Evolutionary conservation across 495 filamentous ascomycete species (phyloP).

Genomic region (Patellaria atrata): DNA sequence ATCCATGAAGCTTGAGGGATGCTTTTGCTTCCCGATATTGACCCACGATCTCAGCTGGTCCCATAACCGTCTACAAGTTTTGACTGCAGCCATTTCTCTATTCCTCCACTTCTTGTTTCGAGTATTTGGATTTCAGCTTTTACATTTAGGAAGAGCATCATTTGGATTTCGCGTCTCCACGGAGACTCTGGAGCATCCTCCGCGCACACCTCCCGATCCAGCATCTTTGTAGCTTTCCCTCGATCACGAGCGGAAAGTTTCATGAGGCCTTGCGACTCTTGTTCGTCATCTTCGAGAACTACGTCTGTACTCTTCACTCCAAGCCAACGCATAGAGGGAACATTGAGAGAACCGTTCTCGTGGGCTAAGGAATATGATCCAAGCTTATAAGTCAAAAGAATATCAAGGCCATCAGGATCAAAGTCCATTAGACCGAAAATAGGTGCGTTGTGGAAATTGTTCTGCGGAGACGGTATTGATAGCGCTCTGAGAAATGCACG

Average conservation of each 20-base stretch:
- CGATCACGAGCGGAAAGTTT: slow-evolving; percentile 49
- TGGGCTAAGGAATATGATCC: slow-evolving; percentile 63
- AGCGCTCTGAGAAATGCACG: slow-evolving; percentile 47
- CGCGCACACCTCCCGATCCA: slow-evolving; percentile 39
- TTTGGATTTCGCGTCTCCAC: slow-evolving; percentile 56
- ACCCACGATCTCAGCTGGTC: too few relatives aligned
- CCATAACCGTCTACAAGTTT: too few relatives aligned
- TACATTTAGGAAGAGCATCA: slow-evolving; percentile 71
- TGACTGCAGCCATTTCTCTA: slow-evolving; percentile 9
- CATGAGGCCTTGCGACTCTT: slow-evolving; percentile 30
- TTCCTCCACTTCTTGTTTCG: slow-evolving; percentile 28
- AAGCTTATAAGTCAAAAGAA: slow-evolving; percentile 75
- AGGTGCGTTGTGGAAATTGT: slow-evolving; percentile 25
- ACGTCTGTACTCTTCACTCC: slow-evolving; percentile 44
- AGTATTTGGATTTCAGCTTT: slow-evolving; percentile 87
- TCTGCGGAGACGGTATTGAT: slow-evolving; percentile 22
- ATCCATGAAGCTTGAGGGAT: too few relatives aligned
- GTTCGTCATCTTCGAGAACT: slow-evolving; percentile 2
- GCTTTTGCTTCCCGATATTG: too few relatives aligned
- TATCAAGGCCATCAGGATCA: slow-evolving; percentile 76
- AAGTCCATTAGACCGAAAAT: slow-evolving; percentile 66
- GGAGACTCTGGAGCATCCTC: slow-evolving; percentile 36
- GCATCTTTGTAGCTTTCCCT: slow-evolving; percentile 49
- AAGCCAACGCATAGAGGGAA: slow-evolving; percentile 53
- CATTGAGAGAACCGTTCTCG: slow-evolving; percentile 43